Conservation (phyloP, 208 protist species). For the Kentomonas sorsogonicus region DNA sequence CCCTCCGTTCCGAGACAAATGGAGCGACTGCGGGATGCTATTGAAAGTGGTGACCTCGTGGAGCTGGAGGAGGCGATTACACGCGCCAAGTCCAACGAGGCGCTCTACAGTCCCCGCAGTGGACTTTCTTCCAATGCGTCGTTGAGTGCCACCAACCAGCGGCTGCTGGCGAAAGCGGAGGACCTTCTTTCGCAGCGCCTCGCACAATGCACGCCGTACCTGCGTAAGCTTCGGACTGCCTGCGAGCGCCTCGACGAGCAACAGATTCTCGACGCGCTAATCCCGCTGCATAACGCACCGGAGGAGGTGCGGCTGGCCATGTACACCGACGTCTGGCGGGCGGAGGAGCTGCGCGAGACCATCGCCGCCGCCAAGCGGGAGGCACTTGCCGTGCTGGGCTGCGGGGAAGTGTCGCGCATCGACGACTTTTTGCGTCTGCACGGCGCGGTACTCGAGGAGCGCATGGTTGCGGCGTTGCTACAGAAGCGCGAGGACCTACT, state of each 20-base stretch:
- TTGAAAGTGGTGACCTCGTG: conserved; percentile 59
- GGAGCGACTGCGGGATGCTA: conserved; percentile 31
- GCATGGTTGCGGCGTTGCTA: conserved; percentile 46
- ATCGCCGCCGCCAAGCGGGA: conserved; percentile 32
- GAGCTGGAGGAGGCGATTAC: conserved; percentile 60
- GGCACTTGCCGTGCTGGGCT: conserved; percentile 30
- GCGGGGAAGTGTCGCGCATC: conserved; percentile 25
- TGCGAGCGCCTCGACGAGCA: conserved; percentile 43
- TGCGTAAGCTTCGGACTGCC: conserved; percentile 57
- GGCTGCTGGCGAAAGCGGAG: conserved; percentile 23
- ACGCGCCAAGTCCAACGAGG: conserved; percentile 19
- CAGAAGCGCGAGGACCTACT: conserved; percentile 47
- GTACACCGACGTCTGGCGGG: conserved; percentile 59
- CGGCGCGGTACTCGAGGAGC: conserved; percentile 42
- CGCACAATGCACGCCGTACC: conserved; percentile 39
- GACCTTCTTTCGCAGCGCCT: conserved; percentile 36
- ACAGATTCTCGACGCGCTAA: conserved; percentile 46
- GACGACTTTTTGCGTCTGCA: conserved; percentile 55
- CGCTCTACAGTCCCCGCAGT: not conserved
- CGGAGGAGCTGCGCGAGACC: conserved; percentile 44
- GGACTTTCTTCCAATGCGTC: no score
- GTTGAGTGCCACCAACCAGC: not conserved
- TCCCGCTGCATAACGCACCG: conserved; percentile 28
- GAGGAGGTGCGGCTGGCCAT: conserved; percentile 51
- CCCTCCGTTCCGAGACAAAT: no score